A percentile compares a stretch with the other conserved stretches of the same genome.
phyloP scores from a whole-genome alignment of 257 asterid genomes.

The Solanum chmielewskii region DNA sequence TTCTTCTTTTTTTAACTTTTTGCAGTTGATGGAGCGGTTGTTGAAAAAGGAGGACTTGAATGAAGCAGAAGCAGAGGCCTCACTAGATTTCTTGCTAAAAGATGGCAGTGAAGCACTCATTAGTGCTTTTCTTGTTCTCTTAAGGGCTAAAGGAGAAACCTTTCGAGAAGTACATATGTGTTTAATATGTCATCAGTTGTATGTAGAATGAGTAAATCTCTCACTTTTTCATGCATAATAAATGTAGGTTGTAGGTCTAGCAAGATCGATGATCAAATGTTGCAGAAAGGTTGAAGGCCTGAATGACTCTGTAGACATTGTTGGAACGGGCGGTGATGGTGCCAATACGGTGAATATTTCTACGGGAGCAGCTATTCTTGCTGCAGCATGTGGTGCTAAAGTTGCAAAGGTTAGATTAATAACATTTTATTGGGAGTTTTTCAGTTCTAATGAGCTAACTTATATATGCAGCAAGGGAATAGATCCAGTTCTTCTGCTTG shows the following conservation, averaged over 20 bases:
- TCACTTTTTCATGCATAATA: neutral
- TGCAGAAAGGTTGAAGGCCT: conserved; percentile 53
- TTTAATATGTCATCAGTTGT: neutral
- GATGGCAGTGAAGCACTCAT: conserved; percentile 82
- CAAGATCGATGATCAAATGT: conserved; percentile 64
- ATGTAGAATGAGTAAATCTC: neutral
- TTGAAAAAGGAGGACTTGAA: conserved; percentile 66
- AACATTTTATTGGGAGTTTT: neutral
- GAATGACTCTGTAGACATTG: conserved; percentile 61
- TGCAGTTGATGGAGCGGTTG: conserved; percentile 64
- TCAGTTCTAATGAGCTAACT: neutral
- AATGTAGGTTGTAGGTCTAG: conserved; percentile 62
- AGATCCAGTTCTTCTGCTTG: conserved; percentile 86
- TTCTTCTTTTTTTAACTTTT: neutral
- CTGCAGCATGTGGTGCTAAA: conserved; percentile 84
- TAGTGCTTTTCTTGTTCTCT: conserved; percentile 84
- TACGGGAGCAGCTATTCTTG: conserved; percentile 80
- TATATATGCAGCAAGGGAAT: conserved; percentile 63
- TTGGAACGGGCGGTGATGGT: conserved; percentile 89
- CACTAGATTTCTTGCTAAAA: conserved; percentile 75
- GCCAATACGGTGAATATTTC: conserved; percentile 80
- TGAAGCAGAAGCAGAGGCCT: conserved; percentile 76
- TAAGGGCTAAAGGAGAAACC: conserved; percentile 97
- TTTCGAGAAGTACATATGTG: conserved; percentile 40
- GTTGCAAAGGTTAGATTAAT: conserved; percentile 58